Conservation (phyloP, 2,329 filamentous ascomycete genomes). For the Sordariomycetes sp. region DNA sequence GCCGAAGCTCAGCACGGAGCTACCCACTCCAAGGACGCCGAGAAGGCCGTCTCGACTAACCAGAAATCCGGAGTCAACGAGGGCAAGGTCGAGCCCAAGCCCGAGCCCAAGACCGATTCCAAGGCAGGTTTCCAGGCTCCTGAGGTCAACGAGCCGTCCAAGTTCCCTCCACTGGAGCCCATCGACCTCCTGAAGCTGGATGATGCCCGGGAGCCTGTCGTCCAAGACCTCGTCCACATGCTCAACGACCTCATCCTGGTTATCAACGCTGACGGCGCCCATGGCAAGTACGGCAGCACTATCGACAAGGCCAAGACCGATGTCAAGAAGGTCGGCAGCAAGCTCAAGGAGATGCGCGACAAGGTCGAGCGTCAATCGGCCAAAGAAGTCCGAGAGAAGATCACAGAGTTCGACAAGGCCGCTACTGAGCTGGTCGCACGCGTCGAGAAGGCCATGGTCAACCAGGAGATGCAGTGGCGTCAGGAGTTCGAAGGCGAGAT, state of each 20-base stretch:
- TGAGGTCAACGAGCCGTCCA: slow-evolving; percentile 58
- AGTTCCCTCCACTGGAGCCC: slow-evolving; percentile 52
- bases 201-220: slow-evolving; percentile 73
- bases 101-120: slow-evolving; percentile 12
- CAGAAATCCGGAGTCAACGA: slow-evolving; percentile 13
- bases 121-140: slow-evolving; percentile 35
- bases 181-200: slow-evolving; percentile 72
- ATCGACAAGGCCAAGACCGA: slow-evolving; percentile 82
- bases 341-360: slow-evolving; percentile 67
- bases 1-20: slow-evolving; percentile 2
- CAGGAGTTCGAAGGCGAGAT: slow-evolving; percentile 84
- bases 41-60: slow-evolving; percentile 18
- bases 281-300: slow-evolving; percentile 66
- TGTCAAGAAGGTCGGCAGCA: slow-evolving; percentile 65
- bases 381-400: slow-evolving; percentile 61
- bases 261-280: slow-evolving; percentile 77
- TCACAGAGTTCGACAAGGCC: slow-evolving; percentile 74
- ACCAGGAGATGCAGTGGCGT: slow-evolving; percentile 75
- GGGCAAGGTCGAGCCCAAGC: slow-evolving; percentile 6
- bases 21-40: slow-evolving; percentile 9
- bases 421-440: slow-evolving; percentile 80
- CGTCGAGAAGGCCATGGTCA: slow-evolving; percentile 74
- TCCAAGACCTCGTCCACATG: slow-evolving; percentile 90
- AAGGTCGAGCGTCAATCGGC: slow-evolving; percentile 63
- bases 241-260: slow-evolving; percentile 93